Conservation (phyloP, 116 monocot species). For the Iris pallida region DNA sequence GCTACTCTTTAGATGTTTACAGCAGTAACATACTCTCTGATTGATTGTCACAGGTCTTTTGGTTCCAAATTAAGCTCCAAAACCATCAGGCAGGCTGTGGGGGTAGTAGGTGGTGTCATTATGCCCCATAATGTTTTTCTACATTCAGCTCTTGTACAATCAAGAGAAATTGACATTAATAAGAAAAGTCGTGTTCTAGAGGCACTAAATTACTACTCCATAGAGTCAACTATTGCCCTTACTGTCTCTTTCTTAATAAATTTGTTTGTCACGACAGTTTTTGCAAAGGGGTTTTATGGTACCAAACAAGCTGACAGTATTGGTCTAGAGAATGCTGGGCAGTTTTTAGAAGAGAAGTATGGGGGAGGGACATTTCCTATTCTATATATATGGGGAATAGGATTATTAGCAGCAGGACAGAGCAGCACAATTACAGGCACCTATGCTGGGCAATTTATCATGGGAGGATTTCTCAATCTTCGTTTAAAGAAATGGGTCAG, state of each 20-base stretch:
- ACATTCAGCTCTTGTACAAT: constrained; percentile 92
- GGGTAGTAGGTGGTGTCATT: constrained; percentile 87
- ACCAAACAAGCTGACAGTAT: constrained; percentile 57
- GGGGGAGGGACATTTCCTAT: constrained; percentile 80
- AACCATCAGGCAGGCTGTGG: constrained; percentile 85
- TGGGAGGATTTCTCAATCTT: constrained; percentile 89
- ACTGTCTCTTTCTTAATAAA: constrained; percentile 75
- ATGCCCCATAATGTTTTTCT: constrained; percentile 95
- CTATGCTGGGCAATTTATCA: constrained; percentile 96
- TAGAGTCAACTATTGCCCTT: constrained; percentile 72
- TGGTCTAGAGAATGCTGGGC: constrained; percentile 89
- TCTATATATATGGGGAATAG: constrained; percentile 93
- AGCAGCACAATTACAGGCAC: constrained; percentile 98
- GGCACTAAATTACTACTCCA: constrained; percentile 81
- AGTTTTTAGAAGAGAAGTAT: constrained; percentile 71
- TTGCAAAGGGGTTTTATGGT: constrained; percentile 94
- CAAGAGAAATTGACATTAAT: constrained; percentile 62
- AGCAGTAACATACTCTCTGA: not conserved
- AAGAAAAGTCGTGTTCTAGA: constrained; percentile 63
- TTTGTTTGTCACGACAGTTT: constrained; percentile 87
- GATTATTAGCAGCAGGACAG: constrained; percentile 86
- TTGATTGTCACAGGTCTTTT: constrained; percentile 47
- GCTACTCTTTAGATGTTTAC: constrained; percentile 1
- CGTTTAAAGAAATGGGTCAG: constrained; percentile 84
- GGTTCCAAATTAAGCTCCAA: constrained; percentile 78